Conservation (phyloP, 176 grass and related monocot genomes). For the Otatea glauca region DNA sequence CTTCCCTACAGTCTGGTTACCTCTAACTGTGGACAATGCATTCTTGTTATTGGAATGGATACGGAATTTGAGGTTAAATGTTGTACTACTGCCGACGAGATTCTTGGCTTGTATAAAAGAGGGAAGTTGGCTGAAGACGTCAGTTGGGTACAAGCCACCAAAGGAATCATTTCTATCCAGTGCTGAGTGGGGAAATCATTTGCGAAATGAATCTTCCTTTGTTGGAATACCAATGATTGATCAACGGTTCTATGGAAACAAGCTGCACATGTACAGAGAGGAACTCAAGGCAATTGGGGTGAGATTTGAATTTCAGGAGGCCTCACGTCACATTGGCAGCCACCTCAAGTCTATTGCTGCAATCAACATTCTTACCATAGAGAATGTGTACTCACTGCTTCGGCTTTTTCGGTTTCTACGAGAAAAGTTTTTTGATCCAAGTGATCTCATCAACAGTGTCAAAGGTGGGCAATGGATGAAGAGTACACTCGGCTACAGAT, state of each 20-base stretch:
- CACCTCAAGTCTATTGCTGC: slow-evolving; percentile 52
- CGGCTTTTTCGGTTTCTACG: slow-evolving; percentile 61
- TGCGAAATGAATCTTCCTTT: slow-evolving; percentile 51
- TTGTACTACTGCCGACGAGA: slow-evolving; percentile 14
- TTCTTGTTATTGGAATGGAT: slow-evolving; percentile 77
- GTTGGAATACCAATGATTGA: slow-evolving; percentile 77
- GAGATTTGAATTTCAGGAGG: slow-evolving; percentile 60
- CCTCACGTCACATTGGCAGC: slow-evolving; percentile 50
- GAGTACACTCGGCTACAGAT: slow-evolving; percentile 47
- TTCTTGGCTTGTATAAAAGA: slow-evolving; percentile 56
- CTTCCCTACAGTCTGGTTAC: slow-evolving; percentile 49
- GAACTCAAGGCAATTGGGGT: slow-evolving; percentile 64
- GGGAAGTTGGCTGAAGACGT: slow-evolving; percentile 76
- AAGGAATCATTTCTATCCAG: slow-evolving; percentile 60
- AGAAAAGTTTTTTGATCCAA: slow-evolving; percentile 46
- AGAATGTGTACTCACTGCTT: slow-evolving; percentile 63
- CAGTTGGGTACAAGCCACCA: slow-evolving; percentile 62
- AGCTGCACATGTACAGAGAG: slow-evolving; percentile 47
- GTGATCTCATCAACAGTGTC: slow-evolving; percentile 49
- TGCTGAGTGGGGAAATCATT: slow-evolving; percentile 54
- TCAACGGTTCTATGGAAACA: slow-evolving; percentile 52
- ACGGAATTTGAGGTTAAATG: slow-evolving; percentile 21
- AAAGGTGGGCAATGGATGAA: slow-evolving; percentile 61
- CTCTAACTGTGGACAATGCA: slow-evolving; percentile 59
- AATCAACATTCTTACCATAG: slow-evolving; percentile 43